Conservation (phyloP, 2,329 filamentous ascomycete genomes). For the Ophiostoma montium region DNA sequence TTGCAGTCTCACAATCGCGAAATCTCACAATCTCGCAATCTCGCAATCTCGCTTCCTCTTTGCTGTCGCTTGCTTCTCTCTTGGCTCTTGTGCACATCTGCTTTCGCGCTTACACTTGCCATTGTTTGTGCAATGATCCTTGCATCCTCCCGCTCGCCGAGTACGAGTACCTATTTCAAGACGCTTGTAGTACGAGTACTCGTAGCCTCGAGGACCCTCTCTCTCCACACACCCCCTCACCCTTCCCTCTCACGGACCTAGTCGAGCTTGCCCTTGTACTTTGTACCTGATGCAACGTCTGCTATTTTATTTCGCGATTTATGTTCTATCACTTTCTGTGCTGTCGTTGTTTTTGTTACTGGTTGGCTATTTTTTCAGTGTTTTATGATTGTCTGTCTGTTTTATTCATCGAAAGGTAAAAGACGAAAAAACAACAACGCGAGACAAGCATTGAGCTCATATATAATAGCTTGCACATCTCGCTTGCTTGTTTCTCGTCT, state of each 20-base stretch:
- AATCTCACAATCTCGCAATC: too few relatives aligned
- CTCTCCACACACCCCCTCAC: not conserved
- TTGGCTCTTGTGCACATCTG: too few relatives aligned
- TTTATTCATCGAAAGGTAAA: not conserved
- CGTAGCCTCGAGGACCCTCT: constrained; percentile 1
- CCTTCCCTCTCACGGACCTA: not conserved
- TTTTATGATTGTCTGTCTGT: not conserved
- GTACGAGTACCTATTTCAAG: not conserved
- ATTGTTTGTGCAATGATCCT: not conserved
- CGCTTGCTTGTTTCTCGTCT: not conserved
- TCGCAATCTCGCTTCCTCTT: too few relatives aligned
- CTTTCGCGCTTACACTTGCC: too few relatives aligned
- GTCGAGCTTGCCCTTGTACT: not conserved
- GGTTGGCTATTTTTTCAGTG: not conserved
- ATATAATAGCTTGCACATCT: constrained; percentile 4
- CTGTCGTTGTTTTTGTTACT: not conserved
- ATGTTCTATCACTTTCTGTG: not conserved
- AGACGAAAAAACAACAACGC: not conserved
- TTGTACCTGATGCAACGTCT: not conserved
- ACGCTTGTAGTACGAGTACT: too few relatives aligned
- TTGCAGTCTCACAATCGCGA: too few relatives aligned
- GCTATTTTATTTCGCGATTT: not conserved
- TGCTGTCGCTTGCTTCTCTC: too few relatives aligned
- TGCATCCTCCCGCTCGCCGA: not conserved
- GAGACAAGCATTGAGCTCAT: constrained; percentile 1